phyloP scores from a whole-genome alignment of 768 basidiomycete species.

The Panaeolus cyanescens region DNA sequence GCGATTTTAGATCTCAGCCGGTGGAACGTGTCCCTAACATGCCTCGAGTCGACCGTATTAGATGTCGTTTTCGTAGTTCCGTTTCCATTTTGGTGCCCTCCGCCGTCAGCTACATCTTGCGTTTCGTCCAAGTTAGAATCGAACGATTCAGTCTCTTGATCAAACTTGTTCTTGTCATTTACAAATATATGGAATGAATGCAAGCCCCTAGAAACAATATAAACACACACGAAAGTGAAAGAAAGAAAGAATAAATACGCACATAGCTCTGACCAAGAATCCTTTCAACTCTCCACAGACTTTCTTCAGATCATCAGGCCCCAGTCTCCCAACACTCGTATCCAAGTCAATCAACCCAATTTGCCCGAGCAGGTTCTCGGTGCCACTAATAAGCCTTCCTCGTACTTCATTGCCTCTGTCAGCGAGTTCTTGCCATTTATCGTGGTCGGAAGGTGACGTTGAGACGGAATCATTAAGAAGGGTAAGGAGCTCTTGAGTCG shows the following conservation, averaged over 20 bases:
- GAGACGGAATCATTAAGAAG: constrained; percentile 34
- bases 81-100: too few relatives aligned
- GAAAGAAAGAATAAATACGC: constrained; percentile 10
- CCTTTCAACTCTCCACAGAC: constrained; percentile 39
- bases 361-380: constrained; percentile 33
- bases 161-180: constrained; percentile 27
- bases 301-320: constrained; percentile 41
- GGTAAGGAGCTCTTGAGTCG: constrained; percentile 31
- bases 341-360: constrained; percentile 42
- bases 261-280: constrained; percentile 39
- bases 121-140: not conserved
- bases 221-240: not conserved
- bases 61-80: too few relatives aligned
- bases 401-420: constrained; percentile 26
- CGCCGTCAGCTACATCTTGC: too few relatives aligned
- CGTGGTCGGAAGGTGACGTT: constrained; percentile 34
- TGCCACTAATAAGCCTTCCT: constrained; percentile 28
- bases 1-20: constrained; percentile 26
- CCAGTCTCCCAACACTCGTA: constrained; percentile 41
- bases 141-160: constrained; percentile 22
- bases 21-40: too few relatives aligned
- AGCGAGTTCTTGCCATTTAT: constrained; percentile 30
- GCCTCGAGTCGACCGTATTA: too few relatives aligned
- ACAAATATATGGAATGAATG: constrained; percentile 41
- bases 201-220: constrained; percentile 28